A percentile compares a stretch with the other conserved stretches of the same genome.
phyloP scores from a whole-genome alignment of 2,329 filamentous ascomycete species.

The Calonectria crousiana region DNA sequence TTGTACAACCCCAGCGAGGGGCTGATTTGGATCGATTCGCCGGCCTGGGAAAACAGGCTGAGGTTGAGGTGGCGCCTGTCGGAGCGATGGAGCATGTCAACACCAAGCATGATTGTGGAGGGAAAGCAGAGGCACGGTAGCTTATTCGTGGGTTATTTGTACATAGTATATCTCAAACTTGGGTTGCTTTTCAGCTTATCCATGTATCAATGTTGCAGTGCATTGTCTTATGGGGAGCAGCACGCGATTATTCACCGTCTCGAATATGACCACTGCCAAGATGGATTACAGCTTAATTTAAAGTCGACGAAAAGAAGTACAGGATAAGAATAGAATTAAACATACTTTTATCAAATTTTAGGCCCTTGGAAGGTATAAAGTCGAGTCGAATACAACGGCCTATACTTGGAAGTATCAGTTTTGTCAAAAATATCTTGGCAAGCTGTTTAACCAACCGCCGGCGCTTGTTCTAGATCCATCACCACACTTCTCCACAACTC shows the following conservation, averaged over 20 bases:
- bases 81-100: not conserved
- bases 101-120: not conserved
- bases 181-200: not conserved
- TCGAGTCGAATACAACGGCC: no score
- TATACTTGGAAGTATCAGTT: not conserved
- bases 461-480: slow-evolving; percentile 7
- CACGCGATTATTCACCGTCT: not conserved
- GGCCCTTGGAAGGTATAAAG: not conserved
- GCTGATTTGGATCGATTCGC: not conserved
- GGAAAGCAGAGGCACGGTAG: not conserved
- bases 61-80: not conserved
- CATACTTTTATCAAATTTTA: not conserved
- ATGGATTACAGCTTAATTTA: not conserved
- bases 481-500: slow-evolving; percentile 12
- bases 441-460: not conserved
- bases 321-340: not conserved
- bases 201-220: not conserved
- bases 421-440: not conserved
- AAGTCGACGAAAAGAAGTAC: not conserved
- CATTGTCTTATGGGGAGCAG: not conserved
- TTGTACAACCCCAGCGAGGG: no score
- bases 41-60: not conserved
- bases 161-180: not conserved
- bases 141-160: not conserved
- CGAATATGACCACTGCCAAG: not conserved